A percentile compares a stretch with the other conserved stretches of the same genome.
phyloP scores from a whole-genome alignment of 2,329 filamentous ascomycete genomes.

The Dactylellina drechsleri region DNA sequence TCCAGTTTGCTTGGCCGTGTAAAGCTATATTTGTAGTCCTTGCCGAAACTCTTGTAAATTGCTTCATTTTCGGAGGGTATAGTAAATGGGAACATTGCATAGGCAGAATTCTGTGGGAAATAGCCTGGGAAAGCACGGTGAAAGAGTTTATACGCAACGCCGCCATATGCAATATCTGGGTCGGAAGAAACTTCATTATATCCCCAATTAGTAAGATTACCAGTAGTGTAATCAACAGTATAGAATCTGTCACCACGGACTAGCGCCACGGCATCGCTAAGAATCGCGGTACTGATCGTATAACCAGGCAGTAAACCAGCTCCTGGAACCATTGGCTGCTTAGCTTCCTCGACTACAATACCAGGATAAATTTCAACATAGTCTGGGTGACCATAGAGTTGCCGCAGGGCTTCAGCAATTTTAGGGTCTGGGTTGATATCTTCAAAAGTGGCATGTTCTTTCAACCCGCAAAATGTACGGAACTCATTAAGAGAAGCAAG shows the following conservation, averaged over 20 bases:
- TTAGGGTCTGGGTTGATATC: slow-evolving; percentile 70
- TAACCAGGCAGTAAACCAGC: slow-evolving; percentile 68
- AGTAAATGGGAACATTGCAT: slow-evolving; percentile 65
- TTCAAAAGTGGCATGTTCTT: slow-evolving; percentile 68
- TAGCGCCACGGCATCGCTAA: slow-evolving; percentile 71
- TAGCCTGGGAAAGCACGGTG: slow-evolving; percentile 64
- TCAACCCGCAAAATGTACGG: slow-evolving; percentile 71
- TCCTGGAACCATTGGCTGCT: slow-evolving; percentile 66
- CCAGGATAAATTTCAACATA: slow-evolving; percentile 77
- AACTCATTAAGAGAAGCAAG: slow-evolving; percentile 73
- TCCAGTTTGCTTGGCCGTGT: slow-evolving; percentile 61
- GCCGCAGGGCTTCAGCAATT: slow-evolving; percentile 68
- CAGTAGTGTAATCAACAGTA: slow-evolving; percentile 65
- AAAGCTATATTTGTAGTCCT: slow-evolving; percentile 76
- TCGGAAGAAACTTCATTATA: slow-evolving; percentile 63
- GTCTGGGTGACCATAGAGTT: slow-evolving; percentile 72
- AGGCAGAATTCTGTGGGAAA: slow-evolving; percentile 64
- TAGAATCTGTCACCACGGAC: slow-evolving; percentile 71
- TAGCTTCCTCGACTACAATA: slow-evolving; percentile 71
- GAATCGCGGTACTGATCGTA: slow-evolving; percentile 68
- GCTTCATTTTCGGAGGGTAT: slow-evolving; percentile 63
- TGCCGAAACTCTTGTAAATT: slow-evolving; percentile 65
- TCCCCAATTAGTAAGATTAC: slow-evolving; percentile 64
- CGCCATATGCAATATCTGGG: slow-evolving; percentile 62
- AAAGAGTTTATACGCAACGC: slow-evolving; percentile 65